Conservation (phyloP, 805 yeast genomes). For the Isabelozyma rhagii region DNA sequence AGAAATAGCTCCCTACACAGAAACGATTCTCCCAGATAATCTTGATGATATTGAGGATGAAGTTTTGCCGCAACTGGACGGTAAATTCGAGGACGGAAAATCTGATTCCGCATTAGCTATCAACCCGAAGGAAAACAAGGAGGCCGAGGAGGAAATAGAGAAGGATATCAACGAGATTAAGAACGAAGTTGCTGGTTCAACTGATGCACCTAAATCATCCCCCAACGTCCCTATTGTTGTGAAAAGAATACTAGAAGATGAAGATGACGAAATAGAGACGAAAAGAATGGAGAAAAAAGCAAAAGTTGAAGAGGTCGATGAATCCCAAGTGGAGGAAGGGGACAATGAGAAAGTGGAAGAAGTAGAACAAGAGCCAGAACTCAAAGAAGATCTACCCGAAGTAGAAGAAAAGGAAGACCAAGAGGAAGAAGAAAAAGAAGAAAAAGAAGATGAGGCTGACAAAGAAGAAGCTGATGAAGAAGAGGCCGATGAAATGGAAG, state of each 20-base stretch:
- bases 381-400: slow-evolving; percentile 8
- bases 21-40: background rate
- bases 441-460: slow-evolving; percentile 9
- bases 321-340: background rate
- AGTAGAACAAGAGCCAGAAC: slow-evolving; percentile 17
- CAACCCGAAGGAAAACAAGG: slow-evolving; percentile 5
- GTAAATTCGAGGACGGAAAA: slow-evolving; percentile 6
- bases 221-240: background rate
- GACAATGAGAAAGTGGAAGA: slow-evolving; percentile 1
- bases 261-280: slow-evolving; percentile 6
- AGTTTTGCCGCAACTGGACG: slow-evolving; percentile 8
- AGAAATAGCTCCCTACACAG: slow-evolving; percentile 2
- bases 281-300: background rate
- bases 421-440: slow-evolving; percentile 11
- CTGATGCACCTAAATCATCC: background rate
- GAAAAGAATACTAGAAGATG: slow-evolving; percentile 1
- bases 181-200: slow-evolving; percentile 1
- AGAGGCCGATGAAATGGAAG: slow-evolving; percentile 10
- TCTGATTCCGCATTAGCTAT: slow-evolving; percentile 3
- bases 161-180: slow-evolving; percentile 5
- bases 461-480: slow-evolving; percentile 8
- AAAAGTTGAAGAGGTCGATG: background rate
- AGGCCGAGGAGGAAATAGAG: slow-evolving; percentile 4
- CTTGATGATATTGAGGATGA: slow-evolving; percentile 12
- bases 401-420: slow-evolving; percentile 10